phyloP scores from a whole-genome alignment of 2,329 filamentous ascomycete genomes.

The Chaetomium globosum region DNA sequence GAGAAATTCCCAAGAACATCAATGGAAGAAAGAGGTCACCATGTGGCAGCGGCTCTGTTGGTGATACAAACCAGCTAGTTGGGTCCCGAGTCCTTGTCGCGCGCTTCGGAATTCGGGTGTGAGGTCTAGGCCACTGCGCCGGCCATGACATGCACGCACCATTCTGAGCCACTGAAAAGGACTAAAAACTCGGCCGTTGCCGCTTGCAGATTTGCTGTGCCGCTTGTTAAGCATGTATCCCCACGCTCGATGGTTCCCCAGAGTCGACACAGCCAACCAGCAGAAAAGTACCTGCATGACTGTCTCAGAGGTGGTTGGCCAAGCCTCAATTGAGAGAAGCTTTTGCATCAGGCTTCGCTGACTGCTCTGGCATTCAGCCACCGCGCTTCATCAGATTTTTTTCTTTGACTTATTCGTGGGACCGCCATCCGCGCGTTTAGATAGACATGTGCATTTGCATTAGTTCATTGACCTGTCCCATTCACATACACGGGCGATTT shows the following conservation, averaged over 20 bases:
- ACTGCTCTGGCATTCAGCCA: not conserved
- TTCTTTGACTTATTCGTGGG: not conserved
- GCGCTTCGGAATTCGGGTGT: constrained; percentile 10
- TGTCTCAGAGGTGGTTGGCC: not conserved
- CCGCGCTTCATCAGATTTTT: not conserved
- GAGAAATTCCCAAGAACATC: not conserved
- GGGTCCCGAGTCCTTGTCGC: constrained; percentile 10
- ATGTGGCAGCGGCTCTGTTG: constrained; percentile 16
- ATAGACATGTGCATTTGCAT: not conserved
- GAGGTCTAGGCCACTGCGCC: constrained; percentile 1
- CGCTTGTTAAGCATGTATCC: not conserved
- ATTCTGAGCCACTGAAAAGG: not conserved
- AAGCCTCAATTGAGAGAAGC: no score
- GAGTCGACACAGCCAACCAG: not conserved
- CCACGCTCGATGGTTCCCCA: not conserved
- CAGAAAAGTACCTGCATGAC: not conserved
- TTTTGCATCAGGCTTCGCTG: not conserved
- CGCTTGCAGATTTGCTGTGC: constrained; percentile 8
- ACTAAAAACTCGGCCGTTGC: not conserved
- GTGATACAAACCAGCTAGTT: constrained; percentile 17
- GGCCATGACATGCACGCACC: constrained; percentile 6
- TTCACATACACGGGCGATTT: no score
- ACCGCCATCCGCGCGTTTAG: constrained; percentile 9
- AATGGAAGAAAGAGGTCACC: not conserved
- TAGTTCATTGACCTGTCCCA: not conserved